Base-by-base conservation (phyloP, 73 alveolate species). In the Paramecium primaurelia region DNA sequence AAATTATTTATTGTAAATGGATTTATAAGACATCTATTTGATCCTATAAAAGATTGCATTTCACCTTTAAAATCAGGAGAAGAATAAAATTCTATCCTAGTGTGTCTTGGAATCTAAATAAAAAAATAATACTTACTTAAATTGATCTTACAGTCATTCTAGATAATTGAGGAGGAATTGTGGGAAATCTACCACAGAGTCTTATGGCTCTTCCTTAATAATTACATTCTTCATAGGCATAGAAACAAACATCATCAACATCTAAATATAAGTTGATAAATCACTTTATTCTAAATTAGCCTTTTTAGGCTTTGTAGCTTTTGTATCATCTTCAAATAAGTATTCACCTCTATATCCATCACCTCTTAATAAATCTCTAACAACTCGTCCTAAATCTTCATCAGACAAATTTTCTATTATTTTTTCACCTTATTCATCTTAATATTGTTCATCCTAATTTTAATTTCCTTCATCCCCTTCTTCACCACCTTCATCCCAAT, bases 211-310 rank as follows among this genome's bases (percentile, higher is more conserved):
- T 80, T 45, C 91, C 91, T 47, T 80, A 44, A 45, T 80, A 80
- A 49, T 80, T 80, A 18, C 91, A 80, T 49, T 80, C 91, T 47
- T 80, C 91, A 49, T 80, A 80, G 1, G 91, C 91, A 80, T 80
- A 80, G 38, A 80, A 80, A 47, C 91, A 80, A 26, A 80, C 91
- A 80, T 80, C 91, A 80, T 80, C 91, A 40, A 80, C 91, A 80
- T 80, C 91, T 80, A 44, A 80, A 9, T 6, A 40, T 25, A 80
- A 11, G 2, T 44, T 0, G 0, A 11, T 45, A 26, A 44, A 7
- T 42, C 26, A 80, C 91, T 80, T 49, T 80, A 80, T 80, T 45
- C 75, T 80, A 44, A 32, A 80, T 80, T 49, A 25, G 58, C 91
- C 5, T 47, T 80, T n/a, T 80, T 45, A 8, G 71, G 73, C 30